Percentiles rank a stretch among this genome's conserved stretches.
Evolutionary conservation across 331 rosid species (phyloP).

Genomic region (Quercus phellos): DNA sequence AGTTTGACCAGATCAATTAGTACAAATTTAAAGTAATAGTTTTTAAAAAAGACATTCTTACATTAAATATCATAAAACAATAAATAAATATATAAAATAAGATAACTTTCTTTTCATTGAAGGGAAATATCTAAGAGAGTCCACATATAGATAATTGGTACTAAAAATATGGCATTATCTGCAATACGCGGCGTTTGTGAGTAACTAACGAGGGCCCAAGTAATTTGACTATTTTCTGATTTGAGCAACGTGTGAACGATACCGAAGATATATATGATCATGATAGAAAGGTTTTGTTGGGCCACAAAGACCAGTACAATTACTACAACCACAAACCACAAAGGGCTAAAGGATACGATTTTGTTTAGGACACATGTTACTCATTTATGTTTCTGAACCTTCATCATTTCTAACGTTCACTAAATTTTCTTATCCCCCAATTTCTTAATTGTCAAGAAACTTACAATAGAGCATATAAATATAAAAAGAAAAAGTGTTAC

Average conservation of each 20-base stretch:
- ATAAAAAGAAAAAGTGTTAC: too few relatives aligned
- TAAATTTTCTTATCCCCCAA: too few relatives aligned
- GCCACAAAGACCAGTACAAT: not conserved
- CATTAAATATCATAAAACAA: too few relatives aligned
- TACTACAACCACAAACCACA: not conserved
- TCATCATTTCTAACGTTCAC: not conserved
- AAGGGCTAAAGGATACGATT: not conserved
- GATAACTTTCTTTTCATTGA: not conserved
- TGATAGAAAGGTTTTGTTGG: not conserved
- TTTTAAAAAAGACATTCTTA: too few relatives aligned
- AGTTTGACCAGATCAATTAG: too few relatives aligned
- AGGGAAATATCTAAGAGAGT: not conserved
- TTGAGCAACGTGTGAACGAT: too few relatives aligned
- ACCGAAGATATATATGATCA: too few relatives aligned
- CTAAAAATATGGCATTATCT: not conserved
- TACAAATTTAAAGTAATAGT: too few relatives aligned
- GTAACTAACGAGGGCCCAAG: too few relatives aligned
- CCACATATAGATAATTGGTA: not conserved
- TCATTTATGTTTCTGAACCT: not conserved
- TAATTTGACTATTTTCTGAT: too few relatives aligned
- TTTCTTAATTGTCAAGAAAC: too few relatives aligned
- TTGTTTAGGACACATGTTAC: not conserved
- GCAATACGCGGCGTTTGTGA: not conserved
- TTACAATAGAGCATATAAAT: too few relatives aligned
- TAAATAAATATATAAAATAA: not conserved